Evolutionary conservation across 1,284 basidiomycete genomes (phyloP).

Genomic region (Microbotryum silenes-acaulis): DNA sequence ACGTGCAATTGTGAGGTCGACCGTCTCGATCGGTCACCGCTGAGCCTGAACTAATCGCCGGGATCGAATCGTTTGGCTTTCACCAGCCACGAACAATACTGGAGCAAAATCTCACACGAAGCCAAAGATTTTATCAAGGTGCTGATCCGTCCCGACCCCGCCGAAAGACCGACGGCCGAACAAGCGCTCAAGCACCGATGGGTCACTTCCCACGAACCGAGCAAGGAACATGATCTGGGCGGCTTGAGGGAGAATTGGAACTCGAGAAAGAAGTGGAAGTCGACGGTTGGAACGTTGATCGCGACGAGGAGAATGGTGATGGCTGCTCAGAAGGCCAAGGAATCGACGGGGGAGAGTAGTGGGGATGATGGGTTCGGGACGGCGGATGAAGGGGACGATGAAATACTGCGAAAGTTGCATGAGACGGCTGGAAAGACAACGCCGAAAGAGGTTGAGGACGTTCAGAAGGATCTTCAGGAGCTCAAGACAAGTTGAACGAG

Average conservation of each 20-base stretch:
- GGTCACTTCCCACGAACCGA: conserved; percentile 56
- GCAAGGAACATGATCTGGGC: conserved; percentile 61
- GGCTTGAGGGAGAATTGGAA: conserved; percentile 64
- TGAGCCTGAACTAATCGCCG: neutral
- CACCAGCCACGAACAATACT: conserved; percentile 68
- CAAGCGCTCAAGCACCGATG: conserved; percentile 67
- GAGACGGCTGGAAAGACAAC: too few relatives aligned
- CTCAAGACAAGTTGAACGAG: too few relatives aligned
- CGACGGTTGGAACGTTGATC: conserved; percentile 26
- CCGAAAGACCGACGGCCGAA: conserved; percentile 61
- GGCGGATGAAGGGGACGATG: conserved; percentile 13
- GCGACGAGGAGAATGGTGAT: conserved; percentile 18
- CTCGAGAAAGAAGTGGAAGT: conserved; percentile 21
- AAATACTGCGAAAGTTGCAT: too few relatives aligned
- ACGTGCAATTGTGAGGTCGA: conserved; percentile 58
- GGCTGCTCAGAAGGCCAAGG: conserved; percentile 4
- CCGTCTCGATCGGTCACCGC: neutral
- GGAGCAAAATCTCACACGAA: conserved; percentile 74
- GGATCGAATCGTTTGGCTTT: neutral
- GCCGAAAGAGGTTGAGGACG: too few relatives aligned
- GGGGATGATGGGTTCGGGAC: conserved; percentile 11
- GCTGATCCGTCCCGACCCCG: conserved; percentile 66
- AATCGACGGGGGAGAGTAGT: neutral
- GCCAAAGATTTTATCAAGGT: conserved; percentile 77
- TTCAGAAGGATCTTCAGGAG: too few relatives aligned